These are phyloP conservation scores for Acanthochlamys bracteata DNA, from an alignment of 106 monocot species.

Conservation along the genomic window DNA sequence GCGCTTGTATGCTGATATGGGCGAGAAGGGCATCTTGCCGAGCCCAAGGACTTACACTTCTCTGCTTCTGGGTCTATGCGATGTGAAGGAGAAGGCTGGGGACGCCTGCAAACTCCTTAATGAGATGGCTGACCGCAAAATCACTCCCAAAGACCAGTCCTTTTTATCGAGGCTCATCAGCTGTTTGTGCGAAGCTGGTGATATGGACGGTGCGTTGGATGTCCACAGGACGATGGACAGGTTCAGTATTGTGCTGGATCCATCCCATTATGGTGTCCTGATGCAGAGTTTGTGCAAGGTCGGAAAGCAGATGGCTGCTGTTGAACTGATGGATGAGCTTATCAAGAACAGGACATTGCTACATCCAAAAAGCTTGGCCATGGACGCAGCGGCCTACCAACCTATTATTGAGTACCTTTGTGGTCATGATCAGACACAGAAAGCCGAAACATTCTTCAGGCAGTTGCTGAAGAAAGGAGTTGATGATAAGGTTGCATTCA, in stretches of 20 bases:
- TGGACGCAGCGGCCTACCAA: conserved; percentile 61
- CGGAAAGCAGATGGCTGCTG: conserved; percentile 37
- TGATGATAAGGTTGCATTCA: conserved; percentile 65
- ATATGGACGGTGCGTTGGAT: conserved; percentile 56
- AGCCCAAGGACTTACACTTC: conserved; percentile 68
- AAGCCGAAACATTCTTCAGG: conserved; percentile 81
- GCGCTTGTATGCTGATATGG: conserved; percentile 53
- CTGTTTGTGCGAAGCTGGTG: conserved; percentile 42
- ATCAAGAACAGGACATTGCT: conserved; percentile 47
- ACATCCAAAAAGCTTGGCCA: conserved; percentile 23
- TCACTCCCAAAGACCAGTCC: conserved; percentile 64
- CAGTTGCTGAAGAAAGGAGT: conserved; percentile 97
- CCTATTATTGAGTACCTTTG: conserved; percentile 72
- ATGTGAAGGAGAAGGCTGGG: conserved; percentile 23
- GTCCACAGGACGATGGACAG: conserved; percentile 31
- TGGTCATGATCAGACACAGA: conserved; percentile 37
- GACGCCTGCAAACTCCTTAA: conserved; percentile 53
- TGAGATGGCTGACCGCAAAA: conserved; percentile 62
- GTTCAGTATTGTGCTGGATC: conserved; percentile 37
- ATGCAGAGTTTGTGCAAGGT: conserved; percentile 62
- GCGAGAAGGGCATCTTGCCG: conserved; percentile 35
- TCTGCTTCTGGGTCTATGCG: conserved; percentile 78
- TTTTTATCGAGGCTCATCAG: conserved; percentile 58
- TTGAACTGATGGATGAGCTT: conserved; percentile 59
- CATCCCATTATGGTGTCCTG: conserved; percentile 48